Conservation (phyloP, 192 early-diverging fungal genomes). For the Paraglomus brasilianum region DNA sequence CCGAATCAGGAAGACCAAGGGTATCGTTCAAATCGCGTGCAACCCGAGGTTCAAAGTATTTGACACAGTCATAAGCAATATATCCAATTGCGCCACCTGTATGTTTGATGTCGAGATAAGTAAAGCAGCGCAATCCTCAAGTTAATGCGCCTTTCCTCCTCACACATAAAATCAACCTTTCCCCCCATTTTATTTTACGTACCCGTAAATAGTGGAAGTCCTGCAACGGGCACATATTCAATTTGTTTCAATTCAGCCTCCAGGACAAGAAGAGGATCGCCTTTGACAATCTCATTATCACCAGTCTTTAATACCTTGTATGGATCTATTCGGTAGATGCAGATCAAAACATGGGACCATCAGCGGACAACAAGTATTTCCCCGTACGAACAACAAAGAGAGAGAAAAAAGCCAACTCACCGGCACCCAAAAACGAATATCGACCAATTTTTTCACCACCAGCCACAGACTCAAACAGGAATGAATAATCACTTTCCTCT, state of each 20-base stretch:
- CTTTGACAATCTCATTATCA: slow-evolving; percentile 60
- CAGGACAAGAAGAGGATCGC: slow-evolving; percentile 84
- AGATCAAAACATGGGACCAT: slow-evolving; percentile 11
- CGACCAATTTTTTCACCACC: slow-evolving; percentile 95
- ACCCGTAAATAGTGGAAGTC: slow-evolving; percentile 84
- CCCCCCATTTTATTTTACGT: slow-evolving; percentile 17
- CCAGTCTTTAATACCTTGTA: slow-evolving; percentile 84
- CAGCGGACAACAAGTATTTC: background rate
- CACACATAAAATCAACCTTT: too few relatives aligned
- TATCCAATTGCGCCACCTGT: slow-evolving; percentile 96
- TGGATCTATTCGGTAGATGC: slow-evolving; percentile 59
- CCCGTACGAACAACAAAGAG: background rate
- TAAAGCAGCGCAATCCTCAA: background rate
- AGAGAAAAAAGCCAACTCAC: slow-evolving; percentile 39
- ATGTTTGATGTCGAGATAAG: background rate
- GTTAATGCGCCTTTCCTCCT: background rate
- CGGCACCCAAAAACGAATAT: slow-evolving; percentile 94
- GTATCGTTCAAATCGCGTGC: slow-evolving; percentile 78
- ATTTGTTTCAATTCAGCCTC: slow-evolving; percentile 82
- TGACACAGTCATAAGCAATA: slow-evolving; percentile 95
- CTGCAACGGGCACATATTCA: slow-evolving; percentile 76
- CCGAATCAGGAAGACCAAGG: slow-evolving; percentile 86
- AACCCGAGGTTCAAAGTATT: slow-evolving; percentile 96
- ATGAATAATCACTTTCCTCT: slow-evolving; percentile 80
- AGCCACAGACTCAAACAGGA: slow-evolving; percentile 90